Conservation (phyloP, 2,329 filamentous ascomycete genomes). For the Zasmidium cellare region DNA sequence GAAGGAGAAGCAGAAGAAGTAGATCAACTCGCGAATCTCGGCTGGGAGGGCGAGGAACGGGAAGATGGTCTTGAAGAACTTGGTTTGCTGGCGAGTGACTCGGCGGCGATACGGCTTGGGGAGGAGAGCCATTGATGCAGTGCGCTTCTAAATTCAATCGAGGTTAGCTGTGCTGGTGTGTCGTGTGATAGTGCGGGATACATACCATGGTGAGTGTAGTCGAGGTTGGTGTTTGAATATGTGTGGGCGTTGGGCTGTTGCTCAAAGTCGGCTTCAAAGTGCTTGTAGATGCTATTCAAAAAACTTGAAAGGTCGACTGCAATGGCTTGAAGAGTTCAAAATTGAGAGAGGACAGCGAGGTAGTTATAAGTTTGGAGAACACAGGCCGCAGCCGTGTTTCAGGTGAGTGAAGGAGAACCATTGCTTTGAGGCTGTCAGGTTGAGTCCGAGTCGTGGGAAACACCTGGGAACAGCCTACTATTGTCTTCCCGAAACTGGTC, state of each 20-base stretch:
- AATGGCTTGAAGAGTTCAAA: background rate
- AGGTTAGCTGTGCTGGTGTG: background rate
- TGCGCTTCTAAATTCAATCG: background rate
- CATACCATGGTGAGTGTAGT: background rate
- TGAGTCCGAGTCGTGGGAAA: background rate
- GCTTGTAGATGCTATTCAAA: background rate
- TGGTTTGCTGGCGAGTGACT: conserved; percentile 24
- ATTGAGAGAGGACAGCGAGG: background rate
- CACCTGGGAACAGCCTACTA: background rate
- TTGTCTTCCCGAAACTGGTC: background rate
- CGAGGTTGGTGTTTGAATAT: background rate
- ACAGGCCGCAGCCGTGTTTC: background rate
- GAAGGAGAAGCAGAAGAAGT: conserved; percentile 22
- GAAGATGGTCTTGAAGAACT: conserved; percentile 22
- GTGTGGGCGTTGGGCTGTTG: background rate
- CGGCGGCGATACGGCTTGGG: conserved; percentile 9
- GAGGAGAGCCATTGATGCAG: conserved; percentile 14
- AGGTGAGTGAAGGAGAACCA: conserved; percentile 1
- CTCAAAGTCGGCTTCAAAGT: background rate
- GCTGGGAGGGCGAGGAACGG: conserved; percentile 30
- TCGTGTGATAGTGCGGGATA: background rate
- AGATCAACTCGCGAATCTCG: conserved; percentile 29
- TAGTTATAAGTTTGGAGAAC: background rate
- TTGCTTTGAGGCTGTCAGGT: background rate
- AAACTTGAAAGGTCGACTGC: background rate